Conservation (phyloP, 352 stramenopile species). For the Pythium myriotylum region DNA sequence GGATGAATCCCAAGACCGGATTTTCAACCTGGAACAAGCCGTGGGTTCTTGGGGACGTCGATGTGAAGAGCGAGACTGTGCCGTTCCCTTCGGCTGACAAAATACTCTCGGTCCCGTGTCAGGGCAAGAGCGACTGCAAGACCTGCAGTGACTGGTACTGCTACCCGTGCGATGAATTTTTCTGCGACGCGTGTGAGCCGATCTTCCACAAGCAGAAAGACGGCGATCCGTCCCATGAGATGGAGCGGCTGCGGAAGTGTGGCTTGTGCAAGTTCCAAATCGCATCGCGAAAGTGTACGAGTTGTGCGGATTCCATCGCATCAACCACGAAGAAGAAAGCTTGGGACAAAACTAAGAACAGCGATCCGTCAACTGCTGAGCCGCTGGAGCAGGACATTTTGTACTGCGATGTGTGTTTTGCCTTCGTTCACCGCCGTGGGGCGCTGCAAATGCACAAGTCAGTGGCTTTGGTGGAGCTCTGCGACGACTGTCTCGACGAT, state of each 20-base stretch:
- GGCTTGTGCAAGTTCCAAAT: conserved; percentile 70
- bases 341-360: not conserved
- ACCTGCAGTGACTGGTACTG: conserved; percentile 63
- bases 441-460: conserved; percentile 46
- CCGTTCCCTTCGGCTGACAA: conserved; percentile 44
- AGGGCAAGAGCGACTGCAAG: conserved; percentile 42
- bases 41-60: conserved; percentile 43
- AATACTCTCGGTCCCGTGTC: conserved; percentile 44
- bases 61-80: conserved; percentile 51
- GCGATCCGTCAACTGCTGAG: not conserved
- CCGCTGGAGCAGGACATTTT: conserved; percentile 27
- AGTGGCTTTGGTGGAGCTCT: conserved; percentile 48
- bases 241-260: conserved; percentile 37
- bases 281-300: conserved; percentile 49
- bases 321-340: conserved; percentile 11
- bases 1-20: conserved; percentile 64
- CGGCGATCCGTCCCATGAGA: conserved; percentile 5
- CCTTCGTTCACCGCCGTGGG: conserved; percentile 51
- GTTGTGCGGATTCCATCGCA: conserved; percentile 29
- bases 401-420: conserved; percentile 74
- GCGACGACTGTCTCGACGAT: conserved; percentile 35
- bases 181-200: conserved; percentile 47
- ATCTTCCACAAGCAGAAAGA: conserved; percentile 42
- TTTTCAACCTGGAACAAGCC: conserved; percentile 79
- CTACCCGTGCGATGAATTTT: conserved; percentile 59